Evolutionary conservation across 768 basidiomycete genomes (phyloP), one percentile per base, ranked within the genome.

Genomic region (Lentinula boryana): DNA sequence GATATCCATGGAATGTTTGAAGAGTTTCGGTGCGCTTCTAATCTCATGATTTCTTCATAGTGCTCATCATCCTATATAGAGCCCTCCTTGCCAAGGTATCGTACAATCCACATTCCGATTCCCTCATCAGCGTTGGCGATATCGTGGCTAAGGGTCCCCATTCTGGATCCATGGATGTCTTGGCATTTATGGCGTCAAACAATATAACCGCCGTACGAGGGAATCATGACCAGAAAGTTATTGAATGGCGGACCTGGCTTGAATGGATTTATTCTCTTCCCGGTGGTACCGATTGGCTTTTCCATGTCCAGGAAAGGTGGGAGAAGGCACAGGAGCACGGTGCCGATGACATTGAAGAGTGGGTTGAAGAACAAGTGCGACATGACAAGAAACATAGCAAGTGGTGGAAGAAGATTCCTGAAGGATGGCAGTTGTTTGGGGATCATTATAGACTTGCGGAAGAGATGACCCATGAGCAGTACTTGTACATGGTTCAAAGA

Each of bases 211-310:
- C 93, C 15, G 93, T 97, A 3, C 84, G 95, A 33, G 95, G 96
- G 0, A 98, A 98, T 70, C 93, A 98, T 68, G 95, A 98, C 74
- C 93, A 98, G 72, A 81, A 81, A 63, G 84, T 95, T 48, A 80
- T 98, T 49, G 90, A 96, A 74, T 97, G 95, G 95, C 80, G 86
- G 27, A 76, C 80, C 1, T 98, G 93, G 93, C 81, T 91, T 55
- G 78, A 88, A 16, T 96, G 93, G 92, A 84, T 95, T 60, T 63
- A 71, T 13, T 63, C 71, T 7, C 69, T 80, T 27, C 72, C 76
- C 0, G 80, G 76, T n/a, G 80, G 78, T 1, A 68, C 56, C 27
- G 68, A 75, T 27, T 94, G 91, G 86, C 77, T 94, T 5, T 63
- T 70, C 7, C 67, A 78, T 10, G 62, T 84, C n/a, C 80, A 83